Evolutionary conservation across 352 stramenopile species (phyloP).

Genomic region (Phytophthora kernoviae): DNA sequence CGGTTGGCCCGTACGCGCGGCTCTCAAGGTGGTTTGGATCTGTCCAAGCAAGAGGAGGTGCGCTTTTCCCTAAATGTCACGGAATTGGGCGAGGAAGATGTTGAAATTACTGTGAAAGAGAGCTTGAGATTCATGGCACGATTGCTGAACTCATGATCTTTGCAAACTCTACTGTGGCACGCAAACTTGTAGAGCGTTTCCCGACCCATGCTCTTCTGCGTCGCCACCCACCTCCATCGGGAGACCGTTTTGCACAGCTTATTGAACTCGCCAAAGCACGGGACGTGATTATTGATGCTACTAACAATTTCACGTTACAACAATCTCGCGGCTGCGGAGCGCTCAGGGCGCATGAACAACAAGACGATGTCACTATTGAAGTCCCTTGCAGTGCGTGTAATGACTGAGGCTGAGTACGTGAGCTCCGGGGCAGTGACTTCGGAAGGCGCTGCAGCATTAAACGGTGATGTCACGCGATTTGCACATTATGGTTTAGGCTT

Average conservation of each 20-base stretch:
- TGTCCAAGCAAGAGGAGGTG: conserved; percentile 86
- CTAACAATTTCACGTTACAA: conserved; percentile 85
- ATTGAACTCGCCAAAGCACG: conserved; percentile 73
- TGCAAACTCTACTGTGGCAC: conserved; percentile 90
- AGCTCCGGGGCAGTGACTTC: conserved; percentile 62
- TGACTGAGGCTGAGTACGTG: conserved; percentile 95
- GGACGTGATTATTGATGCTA: conserved; percentile 73
- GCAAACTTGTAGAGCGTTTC: conserved; percentile 80
- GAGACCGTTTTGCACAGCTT: conserved; percentile 78
- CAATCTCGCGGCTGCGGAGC: conserved; percentile 65
- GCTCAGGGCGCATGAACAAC: conserved; percentile 59
- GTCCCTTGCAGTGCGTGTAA: conserved; percentile 92
- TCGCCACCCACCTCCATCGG: conserved; percentile 81
- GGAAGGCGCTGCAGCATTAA: conserved; percentile 45
- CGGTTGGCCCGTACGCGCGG: conserved; percentile 60
- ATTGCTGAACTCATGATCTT: conserved; percentile 96
- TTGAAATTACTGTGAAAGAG: conserved; percentile 90
- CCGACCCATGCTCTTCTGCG: conserved; percentile 87
- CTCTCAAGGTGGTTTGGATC: conserved; percentile 71
- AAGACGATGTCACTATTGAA: conserved; percentile 91
- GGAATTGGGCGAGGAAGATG: conserved; percentile 68
- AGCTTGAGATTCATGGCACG: conserved; percentile 93
- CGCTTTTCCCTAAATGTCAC: conserved; percentile 85
- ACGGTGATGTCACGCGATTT: conserved; percentile 64
- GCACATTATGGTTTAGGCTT: conserved; percentile 90